These are phyloP conservation scores for Leucosporidium creatinivorum DNA, from an alignment of 768 basidiomycete species.

Conservation along the genomic window DNA sequence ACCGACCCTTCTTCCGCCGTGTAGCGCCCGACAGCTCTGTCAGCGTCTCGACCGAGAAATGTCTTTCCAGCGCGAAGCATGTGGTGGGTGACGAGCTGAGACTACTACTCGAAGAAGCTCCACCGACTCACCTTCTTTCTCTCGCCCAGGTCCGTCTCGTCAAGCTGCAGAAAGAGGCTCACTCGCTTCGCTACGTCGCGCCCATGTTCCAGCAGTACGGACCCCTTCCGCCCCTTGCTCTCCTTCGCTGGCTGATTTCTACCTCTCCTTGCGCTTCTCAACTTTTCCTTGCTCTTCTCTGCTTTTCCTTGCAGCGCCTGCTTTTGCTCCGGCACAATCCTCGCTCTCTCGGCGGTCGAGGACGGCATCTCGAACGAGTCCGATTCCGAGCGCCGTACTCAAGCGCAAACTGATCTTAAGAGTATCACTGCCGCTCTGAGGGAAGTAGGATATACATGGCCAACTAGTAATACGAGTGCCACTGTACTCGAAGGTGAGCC, in stretches of 20 bases:
- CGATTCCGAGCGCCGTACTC: conserved; percentile 14
- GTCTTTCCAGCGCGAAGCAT: conserved; percentile 14
- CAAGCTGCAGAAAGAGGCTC: conserved; percentile 15
- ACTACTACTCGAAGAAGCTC: too few species aligned
- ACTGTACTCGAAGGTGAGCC: conserved; percentile 22
- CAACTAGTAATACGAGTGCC: conserved; percentile 26
- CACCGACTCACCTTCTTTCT: too few species aligned
- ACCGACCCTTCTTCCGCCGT: conserved; percentile 30
- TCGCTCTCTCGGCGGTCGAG: conserved; percentile 29
- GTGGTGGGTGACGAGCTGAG: conserved; percentile 2
- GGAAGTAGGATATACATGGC: conserved; percentile 27
- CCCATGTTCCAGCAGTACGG: conserved; percentile 23
- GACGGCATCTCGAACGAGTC: conserved; percentile 16
- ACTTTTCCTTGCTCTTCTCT: neutral
- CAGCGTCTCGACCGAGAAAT: conserved; percentile 29
- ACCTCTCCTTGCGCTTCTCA: neutral
- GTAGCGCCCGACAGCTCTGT: neutral
- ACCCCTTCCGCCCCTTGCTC: neutral
- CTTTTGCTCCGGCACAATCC: conserved; percentile 28
- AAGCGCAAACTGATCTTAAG: conserved; percentile 20
- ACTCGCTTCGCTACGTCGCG: conserved; percentile 2
- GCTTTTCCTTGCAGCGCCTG: conserved; percentile 15
- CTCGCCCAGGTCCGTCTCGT: conserved; percentile 1
- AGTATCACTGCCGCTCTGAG: conserved; percentile 14
- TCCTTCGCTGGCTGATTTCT: neutral